A percentile compares a stretch with the other conserved stretches of the same genome.
phyloP scores from a whole-genome alignment of 805 yeast genomes.

The Yarrowia sp. region DNA sequence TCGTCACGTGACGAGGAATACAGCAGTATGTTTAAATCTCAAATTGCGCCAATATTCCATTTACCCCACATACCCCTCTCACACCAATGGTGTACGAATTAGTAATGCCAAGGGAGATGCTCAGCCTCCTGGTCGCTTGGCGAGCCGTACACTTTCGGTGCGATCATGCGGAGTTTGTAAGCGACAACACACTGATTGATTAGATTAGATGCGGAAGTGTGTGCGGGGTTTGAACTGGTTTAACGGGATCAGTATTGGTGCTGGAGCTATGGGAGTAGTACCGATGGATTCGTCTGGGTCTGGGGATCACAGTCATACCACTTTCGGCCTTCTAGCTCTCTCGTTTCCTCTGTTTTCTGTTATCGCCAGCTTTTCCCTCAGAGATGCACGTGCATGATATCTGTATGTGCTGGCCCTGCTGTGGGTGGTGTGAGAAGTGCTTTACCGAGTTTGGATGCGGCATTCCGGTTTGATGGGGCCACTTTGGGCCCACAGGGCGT shows the following conservation, averaged over 20 bases:
- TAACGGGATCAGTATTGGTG: too few relatives aligned
- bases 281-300: background rate
- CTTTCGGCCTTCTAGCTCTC: too few relatives aligned
- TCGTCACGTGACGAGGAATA: background rate
- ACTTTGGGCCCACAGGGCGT: too few relatives aligned
- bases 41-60: background rate
- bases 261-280: background rate
- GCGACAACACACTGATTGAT: background rate
- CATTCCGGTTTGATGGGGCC: too few relatives aligned
- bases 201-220: background rate
- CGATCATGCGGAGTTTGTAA: background rate
- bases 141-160: background rate
- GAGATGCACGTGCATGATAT: too few relatives aligned
- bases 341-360: too few relatives aligned
- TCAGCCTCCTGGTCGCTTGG: conserved; percentile 14
- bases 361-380: too few relatives aligned
- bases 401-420: too few relatives aligned
- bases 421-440: too few relatives aligned
- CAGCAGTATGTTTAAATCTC: background rate
- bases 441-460: too few relatives aligned
- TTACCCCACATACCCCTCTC: background rate
- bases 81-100: background rate
- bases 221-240: background rate
- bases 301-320: background rate
- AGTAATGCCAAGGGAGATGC: conserved; percentile 7